Base-by-base conservation (phyloP, 2,329 filamentous ascomycete species). In the Pseudogymnoascus sp. region DNA sequence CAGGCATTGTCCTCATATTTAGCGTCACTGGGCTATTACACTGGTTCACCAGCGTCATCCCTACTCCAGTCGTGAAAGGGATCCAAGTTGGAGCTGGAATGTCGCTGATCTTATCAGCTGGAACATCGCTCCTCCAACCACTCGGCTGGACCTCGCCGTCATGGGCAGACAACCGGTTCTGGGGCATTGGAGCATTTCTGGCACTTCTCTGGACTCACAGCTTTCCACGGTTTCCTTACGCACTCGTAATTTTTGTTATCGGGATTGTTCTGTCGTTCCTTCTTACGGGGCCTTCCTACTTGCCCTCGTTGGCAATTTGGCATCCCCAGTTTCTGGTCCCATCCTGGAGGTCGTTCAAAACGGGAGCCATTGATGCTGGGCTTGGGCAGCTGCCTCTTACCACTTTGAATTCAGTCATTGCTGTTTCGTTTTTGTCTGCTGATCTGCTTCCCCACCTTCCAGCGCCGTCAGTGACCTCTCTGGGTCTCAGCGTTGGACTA, bases 1-100 rank as follows among this genome's bases (percentile, higher is more conserved):
- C 87, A 1, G 77, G 78, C 5, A 82, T 88, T 21, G 87, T 97
- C 7, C 80, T 93, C 7, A 5, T 95, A 0, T 85, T 97, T 73
- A 92, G 89, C 70, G 72, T 86, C 4, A 95, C 91, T 0, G 91
- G 93, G 0, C 76, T 94, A n/a, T 78, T 97, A 33, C 81, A 81
- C 63, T 88, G 86, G 81, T 86, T 91, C 61, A 87, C 89, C 7
- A 77, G 79, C n/a, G 79, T 86, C 12, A 88, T 95, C 7, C 93
- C 93, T 0, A 84, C 92, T 12, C 90, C 92, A 0, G 89, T 97
- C 0, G 87, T 97, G 62, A 96, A 96, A 73, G 93, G 93, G 31
- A 97, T 97, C 67, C 94, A 97, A 75, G 85, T 97, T 59, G 93
- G 93, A 38, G 93, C 93, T 4, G 93, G 93, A 1, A 79, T 97